Percentiles rank a stretch among this genome's conserved stretches.
Evolutionary conservation across 306 rosid genomes (phyloP).

Genomic region (Sphenostylis stenocarpa): DNA sequence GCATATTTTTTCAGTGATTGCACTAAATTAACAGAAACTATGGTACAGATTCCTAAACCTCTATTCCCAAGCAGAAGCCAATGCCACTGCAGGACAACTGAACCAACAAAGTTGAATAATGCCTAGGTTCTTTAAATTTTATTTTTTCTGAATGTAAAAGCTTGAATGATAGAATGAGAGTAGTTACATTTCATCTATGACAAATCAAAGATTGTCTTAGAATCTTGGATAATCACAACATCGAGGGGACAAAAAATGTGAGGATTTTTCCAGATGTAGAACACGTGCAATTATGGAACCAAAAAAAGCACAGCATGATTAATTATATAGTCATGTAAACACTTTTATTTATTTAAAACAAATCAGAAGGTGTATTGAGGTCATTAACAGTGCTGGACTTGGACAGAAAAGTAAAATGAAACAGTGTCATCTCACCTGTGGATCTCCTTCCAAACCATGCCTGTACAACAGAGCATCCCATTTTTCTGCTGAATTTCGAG

Average conservation of each 20-base stretch:
- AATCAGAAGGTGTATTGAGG: background rate
- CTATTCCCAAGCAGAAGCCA: constrained; percentile 19
- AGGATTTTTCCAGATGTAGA: background rate
- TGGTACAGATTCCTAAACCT: background rate
- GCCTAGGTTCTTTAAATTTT: constrained; percentile 7
- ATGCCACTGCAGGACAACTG: constrained; percentile 13
- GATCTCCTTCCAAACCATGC: constrained; percentile 67
- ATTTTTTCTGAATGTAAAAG: constrained; percentile 4
- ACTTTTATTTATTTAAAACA: background rate
- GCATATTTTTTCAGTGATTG: background rate
- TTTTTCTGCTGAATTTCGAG: constrained; percentile 87
- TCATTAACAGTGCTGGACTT: background rate
- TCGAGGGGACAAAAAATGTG: background rate
- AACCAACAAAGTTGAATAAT: constrained; percentile 15
- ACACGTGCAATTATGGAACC: background rate
- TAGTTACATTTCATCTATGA: background rate
- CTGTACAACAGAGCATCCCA: constrained; percentile 98
- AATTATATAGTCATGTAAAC: background rate
- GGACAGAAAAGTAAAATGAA: constrained; percentile 13
- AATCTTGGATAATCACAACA: background rate
- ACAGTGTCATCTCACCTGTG: constrained; percentile 61
- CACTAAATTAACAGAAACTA: constrained; percentile 8
- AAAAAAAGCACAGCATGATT: background rate
- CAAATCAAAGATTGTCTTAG: background rate
- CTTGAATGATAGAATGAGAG: constrained; percentile 1